Evolutionary conservation across 2,329 filamentous ascomycete genomes (phyloP), one percentile per base, ranked within the genome.

Genomic region (Emericellopsis cladophorae): DNA sequence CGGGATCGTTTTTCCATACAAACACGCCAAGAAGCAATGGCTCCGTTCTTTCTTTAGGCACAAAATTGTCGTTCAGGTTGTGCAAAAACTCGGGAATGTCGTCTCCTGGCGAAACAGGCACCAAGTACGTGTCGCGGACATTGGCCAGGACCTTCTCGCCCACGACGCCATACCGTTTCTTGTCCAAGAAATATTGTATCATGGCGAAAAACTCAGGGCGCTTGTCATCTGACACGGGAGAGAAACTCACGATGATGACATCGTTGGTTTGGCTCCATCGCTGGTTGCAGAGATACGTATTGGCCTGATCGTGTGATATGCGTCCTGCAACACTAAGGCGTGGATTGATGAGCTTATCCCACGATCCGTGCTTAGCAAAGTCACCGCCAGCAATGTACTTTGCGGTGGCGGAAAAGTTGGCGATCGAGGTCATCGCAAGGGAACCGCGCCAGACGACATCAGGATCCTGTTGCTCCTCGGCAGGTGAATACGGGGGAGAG

Each of bases 71-170:
- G 46, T 86, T 81, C n/a, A 96, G 72, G 53, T 94, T 84, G 45
- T 87, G 76, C 58, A 95, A 78, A 51, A 95, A 95, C 46, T 89
- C 84, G 0, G 92, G 90, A 39, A 74, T 75, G 29, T 67, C 70
- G 22, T 76, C 70, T 22, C 85, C 87, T 5, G 79, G 72, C 26
- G 87, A 76, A 5, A 96, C 76, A 0, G 92, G 90, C 9, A 95
- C 81, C 26, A 96, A 74, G 57, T 96, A 96, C 2, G 89, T 85
- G 55, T 96, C 90, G 44, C 88, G 81, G 38, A 95, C 83, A 45
- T 87, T 81, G 16, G 78, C 74, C 24, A 79, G 64, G 1, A 75
- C 74, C 57, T 84, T 83, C 54, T 90, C 84, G 12, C 81, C 81
- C 7, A 95, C 73, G 2, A 96, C 90, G 16, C 88, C 90, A 57